These are phyloP conservation scores for Zygotorulaspora florentina DNA, from an alignment of 805 yeast species.

Conservation along the genomic window DNA sequence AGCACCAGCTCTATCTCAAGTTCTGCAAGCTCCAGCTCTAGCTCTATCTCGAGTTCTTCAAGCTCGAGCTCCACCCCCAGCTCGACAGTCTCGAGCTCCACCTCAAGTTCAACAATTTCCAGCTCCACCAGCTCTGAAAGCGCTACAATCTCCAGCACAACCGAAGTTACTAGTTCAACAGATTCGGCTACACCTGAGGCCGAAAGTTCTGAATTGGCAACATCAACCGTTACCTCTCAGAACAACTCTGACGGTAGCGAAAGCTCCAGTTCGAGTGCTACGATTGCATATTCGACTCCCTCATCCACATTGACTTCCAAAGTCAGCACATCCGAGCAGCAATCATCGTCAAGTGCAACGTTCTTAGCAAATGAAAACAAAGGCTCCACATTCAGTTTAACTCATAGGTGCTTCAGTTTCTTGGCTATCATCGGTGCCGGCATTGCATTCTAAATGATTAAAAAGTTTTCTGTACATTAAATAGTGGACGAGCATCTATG, in stretches of 20 bases:
- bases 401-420: background rate
- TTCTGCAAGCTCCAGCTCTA: slow-evolving; percentile 12
- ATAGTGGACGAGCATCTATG: too few relatives aligned
- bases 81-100: slow-evolving; percentile 1
- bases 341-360: background rate
- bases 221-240: background rate
- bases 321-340: background rate
- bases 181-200: too few relatives aligned
- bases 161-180: too few relatives aligned
- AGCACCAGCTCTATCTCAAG: slow-evolving; percentile 7
- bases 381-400: background rate
- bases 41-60: slow-evolving; percentile 11
- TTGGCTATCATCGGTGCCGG: background rate
- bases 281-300: background rate
- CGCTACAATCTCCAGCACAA: too few relatives aligned
- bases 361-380: background rate
- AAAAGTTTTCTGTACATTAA: too few relatives aligned
- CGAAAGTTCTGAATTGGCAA: background rate
- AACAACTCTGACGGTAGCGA: background rate
- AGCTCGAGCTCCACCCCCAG: slow-evolving; percentile 6
- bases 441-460: background rate
- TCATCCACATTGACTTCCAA: slow-evolving; percentile 1
- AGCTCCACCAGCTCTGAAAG: background rate
- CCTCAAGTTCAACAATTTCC: slow-evolving; percentile 8
- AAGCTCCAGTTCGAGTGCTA: background rate